Evolutionary conservation across 2,329 filamentous ascomycete species (phyloP), one percentile per base, ranked within the genome.

Genomic region (Talaromyces sp.): DNA sequence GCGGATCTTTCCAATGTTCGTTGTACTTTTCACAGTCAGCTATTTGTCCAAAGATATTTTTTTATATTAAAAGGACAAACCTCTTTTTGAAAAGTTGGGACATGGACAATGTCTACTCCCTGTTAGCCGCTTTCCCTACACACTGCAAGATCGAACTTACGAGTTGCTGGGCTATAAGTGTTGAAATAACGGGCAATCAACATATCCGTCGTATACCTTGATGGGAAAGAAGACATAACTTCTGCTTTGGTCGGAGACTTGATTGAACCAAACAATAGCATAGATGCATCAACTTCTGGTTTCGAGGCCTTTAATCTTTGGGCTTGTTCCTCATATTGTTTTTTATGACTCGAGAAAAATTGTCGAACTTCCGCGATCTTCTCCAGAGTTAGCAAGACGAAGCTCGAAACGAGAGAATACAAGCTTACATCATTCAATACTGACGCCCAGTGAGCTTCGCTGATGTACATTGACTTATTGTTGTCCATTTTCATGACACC

Each of bases 121-220:
- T 27, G n/a, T 63, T 27, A 61, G 59, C 27, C n/a, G 6, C 11
- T 26, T n/a, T 29, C 2, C 21, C 14, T 26, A 50, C n/a, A 8
- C 26, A 17, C 17, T 12, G 24, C 9, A n/a, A 19, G 21, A 43
- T 27, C 38, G 1, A 51, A 87, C 85, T 66, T 69, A 80, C 78
- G 82, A 56, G 85, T 82, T 29, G 83, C 81, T 14, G 85, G 85
- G 66, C 88, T 85, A 65, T 85, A 86, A 29, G 89, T 93, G 71
- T 93, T 93, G 79, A 97, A 97, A 71, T 95, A 99, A 62, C 93
- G 86, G 63, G 88, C 88, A 63, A 96, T 89, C 19, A 97, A 81
- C 26, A 91, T 87, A 68, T 96, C 86, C n/a, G 94, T 88, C 26
- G 87, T 89, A 41, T 89, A 86, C 70, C 92, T 93, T 0, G 88